Evolutionary conservation across 1,284 basidiomycete genomes (phyloP), one percentile per base, ranked within the genome.

Genomic region (Ganoderma resinaceum): DNA sequence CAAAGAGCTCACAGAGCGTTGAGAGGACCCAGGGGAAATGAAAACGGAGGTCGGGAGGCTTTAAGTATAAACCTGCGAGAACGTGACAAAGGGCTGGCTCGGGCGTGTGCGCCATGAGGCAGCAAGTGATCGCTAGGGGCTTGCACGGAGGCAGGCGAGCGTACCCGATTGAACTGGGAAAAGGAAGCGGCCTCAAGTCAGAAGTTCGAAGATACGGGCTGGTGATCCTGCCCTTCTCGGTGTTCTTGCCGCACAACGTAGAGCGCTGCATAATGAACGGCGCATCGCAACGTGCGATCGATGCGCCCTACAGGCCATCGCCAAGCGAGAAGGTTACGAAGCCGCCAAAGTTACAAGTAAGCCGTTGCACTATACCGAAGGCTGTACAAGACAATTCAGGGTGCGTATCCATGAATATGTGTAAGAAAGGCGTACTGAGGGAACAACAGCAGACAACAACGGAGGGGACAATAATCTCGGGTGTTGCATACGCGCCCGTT

Each of bases 61-160:
- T 70, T 75, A 76, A 49, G 46, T 78, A 76, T 76, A 76, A 79
- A 69, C 69, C 72, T 66, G 66, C 63, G 66, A 70, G 69, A 80
- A 80, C 78, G 79, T 77, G 78, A 80, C 74, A 72, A 69, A 71
- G 72, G 76, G 76, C 68, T 73, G 74, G 77, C 65, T 69, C 66
- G 69, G 73, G 80, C 80, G 78, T 81, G 80, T 76, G 65, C 37
- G 75, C 75, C 80, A 81, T 80, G 80, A 80, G 80, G 77, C 77
- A 69, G 67, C n/a, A 59, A 74, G 69, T 77, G 78, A 72, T 70
- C 66, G 66, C 63, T 71, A n/a, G 67, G 69, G 66, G 69, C 46
- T 66, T 40, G 52, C 67, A 67, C 68, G 61, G 67, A 70, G 66
- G 68, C 65, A 68, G 66, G 65, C 68, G 49, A 63, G 66, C 64